A percentile compares a stretch with the other conserved stretches of the same genome.
phyloP scores from a whole-genome alignment of 2,329 filamentous ascomycete genomes.

The Xylariales sp. region DNA sequence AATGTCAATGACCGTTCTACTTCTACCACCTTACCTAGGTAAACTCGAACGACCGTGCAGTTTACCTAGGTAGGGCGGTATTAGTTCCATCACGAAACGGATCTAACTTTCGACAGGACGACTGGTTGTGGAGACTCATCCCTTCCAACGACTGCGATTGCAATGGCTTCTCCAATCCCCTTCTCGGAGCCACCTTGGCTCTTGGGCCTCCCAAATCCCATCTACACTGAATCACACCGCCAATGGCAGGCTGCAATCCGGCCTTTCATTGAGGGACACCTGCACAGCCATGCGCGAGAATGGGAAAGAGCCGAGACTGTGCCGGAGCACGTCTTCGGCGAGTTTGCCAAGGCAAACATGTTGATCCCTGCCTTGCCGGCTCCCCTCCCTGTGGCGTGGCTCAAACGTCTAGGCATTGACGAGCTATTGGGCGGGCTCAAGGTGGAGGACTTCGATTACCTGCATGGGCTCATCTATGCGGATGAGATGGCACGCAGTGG shows the following conservation, averaged over 20 bases:
- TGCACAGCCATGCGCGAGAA: constrained; percentile 58
- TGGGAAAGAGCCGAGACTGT: constrained; percentile 65
- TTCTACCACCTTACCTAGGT: too few relatives aligned
- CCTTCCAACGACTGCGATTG: too few relatives aligned
- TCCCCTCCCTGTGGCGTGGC: constrained; percentile 63
- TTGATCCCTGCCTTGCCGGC: constrained; percentile 65
- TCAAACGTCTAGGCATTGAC: constrained; percentile 60
- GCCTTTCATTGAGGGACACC: constrained; percentile 59
- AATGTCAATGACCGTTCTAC: too few relatives aligned
- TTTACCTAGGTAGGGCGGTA: too few relatives aligned
- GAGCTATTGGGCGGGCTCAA: constrained; percentile 61
- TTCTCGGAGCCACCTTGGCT: constrained; percentile 73
- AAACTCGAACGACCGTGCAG: too few relatives aligned
- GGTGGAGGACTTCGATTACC: constrained; percentile 70
- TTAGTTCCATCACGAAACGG: too few relatives aligned
- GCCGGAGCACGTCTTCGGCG: constrained; percentile 58
- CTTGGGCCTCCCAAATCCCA: constrained; percentile 63
- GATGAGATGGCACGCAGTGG: constrained; percentile 68
- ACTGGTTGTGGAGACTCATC: too few relatives aligned
- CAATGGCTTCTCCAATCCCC: constrained; percentile 39
- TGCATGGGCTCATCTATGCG: constrained; percentile 64
- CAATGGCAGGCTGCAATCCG: constrained; percentile 65
- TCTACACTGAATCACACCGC: constrained; percentile 62
- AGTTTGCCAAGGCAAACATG: constrained; percentile 63
- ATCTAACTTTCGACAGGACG: too few relatives aligned